Evolutionary conservation across 257 asterid genomes (phyloP), one percentile per base, ranked within the genome.

Genomic region (Fraxinus quadrangulata): DNA sequence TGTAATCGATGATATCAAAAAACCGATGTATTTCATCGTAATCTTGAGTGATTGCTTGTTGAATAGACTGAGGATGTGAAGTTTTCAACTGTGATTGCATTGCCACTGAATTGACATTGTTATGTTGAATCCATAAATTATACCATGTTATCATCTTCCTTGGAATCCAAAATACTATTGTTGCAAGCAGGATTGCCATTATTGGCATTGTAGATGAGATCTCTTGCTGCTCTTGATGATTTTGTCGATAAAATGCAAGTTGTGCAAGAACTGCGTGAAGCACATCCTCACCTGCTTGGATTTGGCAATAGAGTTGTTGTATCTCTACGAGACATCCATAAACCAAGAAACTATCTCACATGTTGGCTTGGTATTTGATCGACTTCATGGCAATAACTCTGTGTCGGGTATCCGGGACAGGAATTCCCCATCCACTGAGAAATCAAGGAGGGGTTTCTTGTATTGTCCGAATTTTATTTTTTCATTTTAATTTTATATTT

Each of bases 351-450:
- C 88, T 92, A 0, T 89, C 96, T 3, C 98, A 89, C 77, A 83
- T 86, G 71, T 85, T 75, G 8, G 98, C 90, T 40, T 94, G 95
- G 72, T 82, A 89, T 45, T 90, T 90, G 71, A 94, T 94, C n/a
- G 97, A 90, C 81, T 79, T 86, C 94, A 94, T 94, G 59, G 98
- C 98, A 39, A 79, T 74, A 68, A 79, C 83, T 33, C 89, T 86
- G 95, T 26, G 84, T 86, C 0, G 96, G 92, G 78, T 37, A 37
- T 37, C 42, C 42, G 6, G 11, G 42, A 8, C 9, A 2, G 42
- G 42, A 37, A 37, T 37, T 37, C 42, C 7, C 2, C 42, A 7
- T 37, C 11, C 42, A 37, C 42, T 0, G 42, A 8, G 42, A 37
- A 37, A 37, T 37, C 42, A 37, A 1, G 42, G 12, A 37, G 42